Conservation (phyloP, 2,329 filamentous ascomycete genomes). For the Atkinsonella texensis region DNA sequence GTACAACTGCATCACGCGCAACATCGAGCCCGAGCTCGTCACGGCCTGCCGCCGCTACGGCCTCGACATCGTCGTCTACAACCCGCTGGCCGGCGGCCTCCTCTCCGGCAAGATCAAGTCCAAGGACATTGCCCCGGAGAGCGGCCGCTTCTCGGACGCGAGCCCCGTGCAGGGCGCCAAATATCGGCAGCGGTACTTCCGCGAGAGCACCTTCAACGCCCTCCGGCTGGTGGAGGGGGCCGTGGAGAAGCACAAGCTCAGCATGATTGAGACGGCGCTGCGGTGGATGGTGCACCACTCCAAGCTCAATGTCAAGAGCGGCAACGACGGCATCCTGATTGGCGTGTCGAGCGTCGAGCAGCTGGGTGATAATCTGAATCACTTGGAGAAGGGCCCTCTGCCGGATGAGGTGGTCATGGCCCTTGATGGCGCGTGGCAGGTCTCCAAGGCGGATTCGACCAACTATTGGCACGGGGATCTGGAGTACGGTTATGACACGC, state of each 20-base stretch:
- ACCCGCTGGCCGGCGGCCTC: slow-evolving; percentile 69
- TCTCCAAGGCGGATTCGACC: slow-evolving; percentile 46
- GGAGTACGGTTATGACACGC: slow-evolving; percentile 54
- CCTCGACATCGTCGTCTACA: slow-evolving; percentile 70
- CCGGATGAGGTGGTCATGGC: slow-evolving; percentile 64
- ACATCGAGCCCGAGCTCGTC: slow-evolving; percentile 64
- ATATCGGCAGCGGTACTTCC: slow-evolving; percentile 63
- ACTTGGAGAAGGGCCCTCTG: slow-evolving; percentile 57
- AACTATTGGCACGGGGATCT: slow-evolving; percentile 49
- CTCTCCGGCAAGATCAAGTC: slow-evolving; percentile 72
- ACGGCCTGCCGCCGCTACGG: slow-evolving; percentile 64
- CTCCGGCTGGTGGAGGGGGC: slow-evolving; percentile 56
- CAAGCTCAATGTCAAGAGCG: slow-evolving; percentile 36
- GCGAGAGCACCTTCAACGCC: slow-evolving; percentile 50
- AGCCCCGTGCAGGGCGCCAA: slow-evolving; percentile 36
- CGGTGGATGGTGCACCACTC: slow-evolving; percentile 67
- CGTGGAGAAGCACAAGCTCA: slow-evolving; percentile 54
- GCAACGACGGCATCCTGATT: slow-evolving; percentile 48
- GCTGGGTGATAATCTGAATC: slow-evolving; percentile 43
- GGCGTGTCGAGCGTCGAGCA: slow-evolving; percentile 46
- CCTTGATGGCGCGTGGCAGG: slow-evolving; percentile 65
- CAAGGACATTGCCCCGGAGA: slow-evolving; percentile 45
- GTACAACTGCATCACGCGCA: slow-evolving; percentile 72
- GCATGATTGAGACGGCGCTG: slow-evolving; percentile 60
- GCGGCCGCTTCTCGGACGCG: slow-evolving; percentile 58